A percentile compares a stretch with the other conserved stretches of the same genome.
phyloP scores from a whole-genome alignment of 129 eudicot species.

The Lonicera japonica region DNA sequence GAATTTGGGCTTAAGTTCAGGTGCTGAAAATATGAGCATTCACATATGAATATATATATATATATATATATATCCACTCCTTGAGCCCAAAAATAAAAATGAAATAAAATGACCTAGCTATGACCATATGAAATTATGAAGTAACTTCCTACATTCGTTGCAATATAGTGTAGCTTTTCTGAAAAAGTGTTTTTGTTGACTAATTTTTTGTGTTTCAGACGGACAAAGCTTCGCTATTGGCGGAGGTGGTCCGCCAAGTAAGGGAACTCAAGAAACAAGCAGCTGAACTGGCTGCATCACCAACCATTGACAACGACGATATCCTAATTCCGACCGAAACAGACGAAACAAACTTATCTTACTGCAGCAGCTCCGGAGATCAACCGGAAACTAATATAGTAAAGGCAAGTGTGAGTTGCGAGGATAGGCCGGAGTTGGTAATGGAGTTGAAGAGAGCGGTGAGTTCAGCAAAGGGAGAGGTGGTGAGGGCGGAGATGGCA shows the following conservation, averaged over 20 bases:
- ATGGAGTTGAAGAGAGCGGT: conserved; percentile 55
- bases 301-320: conserved; percentile 4
- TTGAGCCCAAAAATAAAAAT: too few relatives aligned
- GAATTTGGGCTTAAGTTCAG: too few relatives aligned
- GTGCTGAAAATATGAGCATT: too few relatives aligned
- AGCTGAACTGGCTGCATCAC: conserved; percentile 23
- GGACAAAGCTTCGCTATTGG: conserved; percentile 84
- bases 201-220: too few relatives aligned
- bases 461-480: conserved; percentile 34
- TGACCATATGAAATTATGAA: too few relatives aligned
- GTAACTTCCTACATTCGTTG: too few relatives aligned
- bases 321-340: conserved; percentile 56
- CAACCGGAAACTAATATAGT: conserved; percentile 17
- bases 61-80: too few relatives aligned
- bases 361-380: conserved; percentile 21
- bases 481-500: conserved; percentile 67
- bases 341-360: conserved; percentile 47
- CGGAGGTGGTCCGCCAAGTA: conserved; percentile 74
- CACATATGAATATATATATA: too few relatives aligned
- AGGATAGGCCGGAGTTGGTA: conserved; percentile 65
- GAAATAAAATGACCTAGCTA: too few relatives aligned
- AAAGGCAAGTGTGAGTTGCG: conserved; percentile 57
- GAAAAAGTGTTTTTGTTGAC: too few relatives aligned
- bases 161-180: too few relatives aligned
- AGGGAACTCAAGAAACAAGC: conserved; percentile 62